These are phyloP conservation scores for Rubia yunnanensis DNA, from an alignment of 257 asterid genomes.

Conservation along the genomic window DNA sequence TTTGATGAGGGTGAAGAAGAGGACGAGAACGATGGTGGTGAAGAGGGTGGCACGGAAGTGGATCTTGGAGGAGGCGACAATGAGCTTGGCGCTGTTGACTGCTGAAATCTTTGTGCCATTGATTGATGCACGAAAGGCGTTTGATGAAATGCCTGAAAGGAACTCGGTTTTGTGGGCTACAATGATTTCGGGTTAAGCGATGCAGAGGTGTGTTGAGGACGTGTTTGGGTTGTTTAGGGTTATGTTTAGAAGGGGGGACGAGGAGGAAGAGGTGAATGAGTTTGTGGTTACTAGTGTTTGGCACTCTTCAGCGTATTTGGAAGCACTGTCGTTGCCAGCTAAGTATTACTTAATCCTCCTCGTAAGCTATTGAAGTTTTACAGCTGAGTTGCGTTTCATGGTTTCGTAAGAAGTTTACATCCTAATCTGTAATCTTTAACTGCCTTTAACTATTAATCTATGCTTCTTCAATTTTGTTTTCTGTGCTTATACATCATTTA, in stretches of 20 bases:
- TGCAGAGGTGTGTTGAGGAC: slow-evolving; percentile 36
- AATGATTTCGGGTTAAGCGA: slow-evolving; percentile 74
- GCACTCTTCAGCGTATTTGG: no score
- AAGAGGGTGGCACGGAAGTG: no score
- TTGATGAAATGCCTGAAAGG: slow-evolving; percentile 65
- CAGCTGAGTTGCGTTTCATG: neutral
- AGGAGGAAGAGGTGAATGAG: slow-evolving; percentile 42
- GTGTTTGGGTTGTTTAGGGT: slow-evolving; percentile 42
- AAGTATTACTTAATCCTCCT: no score
- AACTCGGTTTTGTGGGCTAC: slow-evolving; percentile 80
- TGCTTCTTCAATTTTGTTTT: neutral
- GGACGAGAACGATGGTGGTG: no score
- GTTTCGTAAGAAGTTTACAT: neutral
- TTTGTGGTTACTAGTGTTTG: slow-evolving; percentile 67
- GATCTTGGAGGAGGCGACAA: no score
- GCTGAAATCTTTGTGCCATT: no score
- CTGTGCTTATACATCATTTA: neutral
- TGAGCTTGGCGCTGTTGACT: no score
- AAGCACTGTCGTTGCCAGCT: no score
- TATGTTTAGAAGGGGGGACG: slow-evolving; percentile 26
- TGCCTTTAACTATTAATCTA: neutral
- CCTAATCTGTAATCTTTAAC: neutral
- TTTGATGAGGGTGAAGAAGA: no score
- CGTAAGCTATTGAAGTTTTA: neutral
- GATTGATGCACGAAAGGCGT: slow-evolving; percentile 51